Conservation (phyloP, 1,284 basidiomycete genomes). For the Inonotus hispidus region DNA sequence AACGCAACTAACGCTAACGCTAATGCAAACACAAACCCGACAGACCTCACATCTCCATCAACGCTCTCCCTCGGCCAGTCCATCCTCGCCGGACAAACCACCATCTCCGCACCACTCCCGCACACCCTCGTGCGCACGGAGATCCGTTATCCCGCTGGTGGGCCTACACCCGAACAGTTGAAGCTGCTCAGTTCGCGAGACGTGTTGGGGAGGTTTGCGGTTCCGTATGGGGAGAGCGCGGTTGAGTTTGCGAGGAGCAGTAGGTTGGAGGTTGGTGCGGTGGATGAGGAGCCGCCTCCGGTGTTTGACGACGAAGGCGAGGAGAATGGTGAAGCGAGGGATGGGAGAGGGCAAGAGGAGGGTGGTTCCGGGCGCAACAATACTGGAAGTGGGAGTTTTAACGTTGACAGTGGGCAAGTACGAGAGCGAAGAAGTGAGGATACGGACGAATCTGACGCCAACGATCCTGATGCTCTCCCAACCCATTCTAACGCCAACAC, state of each 20-base stretch:
- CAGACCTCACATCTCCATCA: conserved; percentile 33
- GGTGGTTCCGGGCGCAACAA: background rate
- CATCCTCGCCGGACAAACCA: background rate
- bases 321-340: background rate
- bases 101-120: conserved; percentile 44
- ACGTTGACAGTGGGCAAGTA: background rate
- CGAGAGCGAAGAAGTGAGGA: background rate
- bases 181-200: conserved; percentile 44
- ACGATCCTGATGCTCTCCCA: conserved; percentile 8
- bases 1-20: conserved; percentile 20
- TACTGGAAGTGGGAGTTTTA: background rate
- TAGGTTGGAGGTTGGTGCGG: conserved; percentile 5
- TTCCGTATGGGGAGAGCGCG: conserved; percentile 42
- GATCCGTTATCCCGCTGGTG: conserved; percentile 42
- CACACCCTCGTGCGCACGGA: conserved; percentile 46
- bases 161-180: conserved; percentile 49
- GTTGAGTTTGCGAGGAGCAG: conserved; percentile 8
- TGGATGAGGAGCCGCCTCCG: conserved; percentile 14
- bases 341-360: background rate
- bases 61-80: conserved; percentile 34
- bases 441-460: background rate
- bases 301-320: conserved; percentile 15
- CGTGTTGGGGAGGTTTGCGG: conserved; percentile 41
- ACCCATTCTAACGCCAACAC: background rate
- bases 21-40: background rate